Base-by-base conservation (phyloP, 768 basidiomycete genomes). In the Lanmaoa pseudosensibilis region DNA sequence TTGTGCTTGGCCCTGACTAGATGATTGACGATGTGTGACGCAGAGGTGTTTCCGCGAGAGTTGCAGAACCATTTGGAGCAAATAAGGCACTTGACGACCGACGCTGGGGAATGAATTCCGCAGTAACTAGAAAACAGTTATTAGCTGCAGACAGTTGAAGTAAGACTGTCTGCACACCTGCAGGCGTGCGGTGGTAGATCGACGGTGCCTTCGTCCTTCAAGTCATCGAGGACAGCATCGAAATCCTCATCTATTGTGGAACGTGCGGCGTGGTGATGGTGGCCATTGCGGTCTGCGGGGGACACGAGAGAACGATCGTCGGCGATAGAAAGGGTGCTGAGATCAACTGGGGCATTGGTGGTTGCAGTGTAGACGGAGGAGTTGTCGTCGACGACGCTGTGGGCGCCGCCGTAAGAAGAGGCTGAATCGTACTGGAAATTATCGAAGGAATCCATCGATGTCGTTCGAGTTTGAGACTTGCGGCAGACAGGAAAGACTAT, bases 21-120 rank as follows among this genome's bases (percentile, higher is more conserved):
- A 76, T 99, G 97, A 73, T 98, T 98, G 62, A 99, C 96, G 65
- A 99, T 98, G 71, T 99, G 97, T 1, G 96, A 98, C 2, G 95
- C 94, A 2, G 95, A 97, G 5, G 95, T 97, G 67, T 97, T 97
- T 54, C 95, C 95, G 33, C 97, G 85, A 12, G 96, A 96, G 71
- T 99, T 99, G 79, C 97, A 99, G 73, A 99, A 99, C 94, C 94
- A 96, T 70, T 95, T 95, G 19, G 86, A 83, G 68, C 94, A 96
- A 47, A 95, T 69, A 47, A 94, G 81, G 64, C 94, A 96, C 74
- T 96, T 97, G 58, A 98, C 97, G 25, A 99, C 97, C 36, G 92
- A 94, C 7, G 95, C 90, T 7, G 97, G 95, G 46, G 92, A 94
- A 74, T 98, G 96, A 41, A 98, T 98, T 23, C 97, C 97, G 66